A percentile compares a stretch with the other conserved stretches of the same genome.
Evolutionary conservation across 2,329 filamentous ascomycete genomes (phyloP).

Genomic region (Passalora sequoiae): DNA sequence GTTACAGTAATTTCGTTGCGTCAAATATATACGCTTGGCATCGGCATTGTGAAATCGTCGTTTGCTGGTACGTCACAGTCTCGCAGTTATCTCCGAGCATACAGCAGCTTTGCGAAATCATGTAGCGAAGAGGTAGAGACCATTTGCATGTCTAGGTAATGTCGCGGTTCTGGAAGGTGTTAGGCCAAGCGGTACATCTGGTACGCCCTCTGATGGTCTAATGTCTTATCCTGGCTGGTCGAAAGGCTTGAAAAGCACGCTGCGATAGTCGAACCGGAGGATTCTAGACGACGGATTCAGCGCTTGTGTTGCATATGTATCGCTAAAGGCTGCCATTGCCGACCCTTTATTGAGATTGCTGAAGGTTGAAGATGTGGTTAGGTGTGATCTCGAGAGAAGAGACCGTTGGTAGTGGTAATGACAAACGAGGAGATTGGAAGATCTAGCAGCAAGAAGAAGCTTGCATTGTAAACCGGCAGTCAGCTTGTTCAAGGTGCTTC

Average conservation of each 20-base stretch:
- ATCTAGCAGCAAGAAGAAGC: constrained; percentile 34
- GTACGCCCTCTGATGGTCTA: constrained; percentile 51
- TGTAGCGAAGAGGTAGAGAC: no score
- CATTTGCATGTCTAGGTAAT: no score
- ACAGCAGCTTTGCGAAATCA: constrained; percentile 44
- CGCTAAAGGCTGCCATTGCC: constrained; percentile 47
- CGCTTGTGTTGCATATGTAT: constrained; percentile 50
- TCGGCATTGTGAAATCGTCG: constrained; percentile 46
- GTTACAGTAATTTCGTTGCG: no score
- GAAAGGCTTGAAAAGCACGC: constrained; percentile 49
- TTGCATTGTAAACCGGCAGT: constrained; percentile 24
- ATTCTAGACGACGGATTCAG: constrained; percentile 54
- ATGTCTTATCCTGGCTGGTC: constrained; percentile 50
- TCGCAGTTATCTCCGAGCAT: constrained; percentile 47
- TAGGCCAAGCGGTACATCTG: constrained; percentile 48
- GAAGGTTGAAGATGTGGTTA: constrained; percentile 45
- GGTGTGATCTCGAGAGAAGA: constrained; percentile 42
- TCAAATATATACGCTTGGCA: no score
- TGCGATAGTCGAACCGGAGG: constrained; percentile 50
- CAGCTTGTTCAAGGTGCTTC: constrained; percentile 28
- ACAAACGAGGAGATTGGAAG: constrained; percentile 39
- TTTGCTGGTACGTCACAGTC: constrained; percentile 43
- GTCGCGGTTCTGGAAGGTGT: constrained; percentile 48
- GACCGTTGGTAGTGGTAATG: constrained; percentile 41
- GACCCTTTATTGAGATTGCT: constrained; percentile 48